Evolutionary conservation across 2,329 filamentous ascomycete genomes (phyloP), one percentile per base, ranked within the genome.

Genomic region (Venturia pyrina): DNA sequence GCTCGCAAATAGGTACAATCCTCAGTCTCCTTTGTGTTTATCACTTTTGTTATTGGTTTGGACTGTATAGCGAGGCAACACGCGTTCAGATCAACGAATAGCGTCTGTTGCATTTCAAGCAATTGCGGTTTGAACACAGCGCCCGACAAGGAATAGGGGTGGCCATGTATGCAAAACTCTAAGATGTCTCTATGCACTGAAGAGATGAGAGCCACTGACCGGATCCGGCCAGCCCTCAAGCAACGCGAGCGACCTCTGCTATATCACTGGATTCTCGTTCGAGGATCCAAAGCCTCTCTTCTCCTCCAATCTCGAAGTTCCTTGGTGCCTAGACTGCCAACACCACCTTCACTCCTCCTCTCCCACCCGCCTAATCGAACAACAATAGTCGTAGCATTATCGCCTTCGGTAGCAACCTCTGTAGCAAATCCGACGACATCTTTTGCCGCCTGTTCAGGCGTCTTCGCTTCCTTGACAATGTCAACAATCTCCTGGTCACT

Each of bases 401-500:
- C 85, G 1, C 82, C 85, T 60, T 85, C 82, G 80, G 81, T 80
- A 34, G 85, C 87, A 4, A 96, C 89, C 77, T 98, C 95, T 0
- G 90, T 95, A 0, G 93, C 92, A 76, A 95, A 97, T 66, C 86
- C 85, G 37, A 96, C 91, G 8, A 99, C 85, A 68, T 88, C 86
- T 67, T 83, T 83, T 1, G 91, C 87, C 3, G 87, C 95, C 74
- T 96, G 86, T 70, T 96, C 93, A 0, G 95, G 95, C 0, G 93
- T 98, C 73, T 83, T 87, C 5, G 92, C 90, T 77, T 99, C 95
- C 76, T 98, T 98, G 72, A 98, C 83, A 41, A 98, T 87, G 74
- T 99, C 95, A 40, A 97, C 93, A 68, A 98, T 91, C 78, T 99
- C 95, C 78, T 98, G 93, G 73, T 99, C 95, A 65, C 84, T 86